Base-by-base conservation (phyloP, 768 basidiomycete genomes). In the Lentinula aciculospora region DNA sequence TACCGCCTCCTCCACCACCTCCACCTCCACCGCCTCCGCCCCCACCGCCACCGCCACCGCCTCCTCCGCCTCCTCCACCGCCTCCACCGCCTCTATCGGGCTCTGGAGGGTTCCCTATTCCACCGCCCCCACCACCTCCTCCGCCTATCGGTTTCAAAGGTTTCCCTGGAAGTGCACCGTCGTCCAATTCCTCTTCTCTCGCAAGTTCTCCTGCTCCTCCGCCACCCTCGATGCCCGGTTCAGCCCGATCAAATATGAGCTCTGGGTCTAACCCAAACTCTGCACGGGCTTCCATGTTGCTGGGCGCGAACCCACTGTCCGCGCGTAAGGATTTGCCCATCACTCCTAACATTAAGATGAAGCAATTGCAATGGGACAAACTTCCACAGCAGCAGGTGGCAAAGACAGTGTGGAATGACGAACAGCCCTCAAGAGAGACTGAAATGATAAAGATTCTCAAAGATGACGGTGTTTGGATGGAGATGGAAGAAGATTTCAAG, bases 401-500 rank as follows among this genome's bases (percentile, higher is more conserved):
- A 1, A 89, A 88, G 67, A 98, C 95, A 0, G 74, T 98, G 13
- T 99, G 94, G 90, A 88, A 79, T 53, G 80, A 81, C 37, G 90
- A 92, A 59, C 70, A 78, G 58, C 72, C 81, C 1, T 75, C 84
- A 62, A 85, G 84, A 65, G 91, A 93, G 66, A 76, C 82, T 60
- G 86, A 91, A 63, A 92, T 94, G 80, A 71, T 94, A 42, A 80
- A 84, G 69, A 91, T 90, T 70, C 72, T 99, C 47, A 86, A 89
- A 65, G 71, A 76, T 51, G 91, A 94, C 65, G 92, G 94, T 44
- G 85, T 99, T 13, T 98, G 94, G 89, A 81, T 80, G 66, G 88
- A 94, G 73, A 98, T 99, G 90, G 94, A 98, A 69, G 89, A 96
- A 66, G 94, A 94, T 68, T 99, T 99, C 76, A 93, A 94, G 67